Conservation (phyloP, 768 basidiomycete genomes). For the Lactifluus volemus region DNA sequence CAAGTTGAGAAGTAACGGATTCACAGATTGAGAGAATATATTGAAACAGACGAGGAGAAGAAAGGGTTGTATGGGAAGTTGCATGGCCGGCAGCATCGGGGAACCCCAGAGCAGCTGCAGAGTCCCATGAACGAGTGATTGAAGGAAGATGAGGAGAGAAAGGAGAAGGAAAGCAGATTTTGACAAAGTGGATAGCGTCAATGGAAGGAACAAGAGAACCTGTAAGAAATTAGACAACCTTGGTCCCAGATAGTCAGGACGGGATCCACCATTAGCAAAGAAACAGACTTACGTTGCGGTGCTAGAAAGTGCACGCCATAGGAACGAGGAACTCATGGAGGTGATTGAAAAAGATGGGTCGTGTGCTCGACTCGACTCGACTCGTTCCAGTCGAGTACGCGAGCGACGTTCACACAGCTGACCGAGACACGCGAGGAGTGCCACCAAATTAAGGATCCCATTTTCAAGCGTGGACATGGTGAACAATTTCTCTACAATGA, state of each 20-base stretch:
- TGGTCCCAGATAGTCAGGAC: constrained; percentile 15
- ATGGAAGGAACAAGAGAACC: constrained; percentile 74
- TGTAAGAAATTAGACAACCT: constrained; percentile 73
- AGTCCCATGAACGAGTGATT: constrained; percentile 78
- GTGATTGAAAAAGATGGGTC: not conserved
- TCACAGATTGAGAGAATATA: constrained; percentile 57
- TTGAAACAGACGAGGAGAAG: constrained; percentile 84
- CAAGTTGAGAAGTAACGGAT: constrained; percentile 47
- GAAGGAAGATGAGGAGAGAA: constrained; percentile 65
- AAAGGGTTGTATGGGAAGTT: constrained; percentile 82
- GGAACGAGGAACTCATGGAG: constrained; percentile 47
- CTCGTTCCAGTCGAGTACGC: too few species aligned
- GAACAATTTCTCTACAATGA: too few species aligned
- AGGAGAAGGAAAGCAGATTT: constrained; percentile 72
- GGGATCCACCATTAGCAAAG: not conserved
- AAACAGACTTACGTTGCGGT: constrained; percentile 34
- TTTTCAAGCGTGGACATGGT: too few species aligned
- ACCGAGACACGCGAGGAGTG: too few species aligned
- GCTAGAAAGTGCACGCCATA: constrained; percentile 58
- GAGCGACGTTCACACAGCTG: too few species aligned
- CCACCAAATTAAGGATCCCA: too few species aligned
- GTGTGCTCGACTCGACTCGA: too few species aligned
- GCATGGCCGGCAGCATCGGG: constrained; percentile 61
- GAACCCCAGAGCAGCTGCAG: constrained; percentile 66
- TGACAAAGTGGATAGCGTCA: constrained; percentile 78